Conservation (phyloP, 495 filamentous ascomycete species). For the Aspergillus bridgeri region DNA sequence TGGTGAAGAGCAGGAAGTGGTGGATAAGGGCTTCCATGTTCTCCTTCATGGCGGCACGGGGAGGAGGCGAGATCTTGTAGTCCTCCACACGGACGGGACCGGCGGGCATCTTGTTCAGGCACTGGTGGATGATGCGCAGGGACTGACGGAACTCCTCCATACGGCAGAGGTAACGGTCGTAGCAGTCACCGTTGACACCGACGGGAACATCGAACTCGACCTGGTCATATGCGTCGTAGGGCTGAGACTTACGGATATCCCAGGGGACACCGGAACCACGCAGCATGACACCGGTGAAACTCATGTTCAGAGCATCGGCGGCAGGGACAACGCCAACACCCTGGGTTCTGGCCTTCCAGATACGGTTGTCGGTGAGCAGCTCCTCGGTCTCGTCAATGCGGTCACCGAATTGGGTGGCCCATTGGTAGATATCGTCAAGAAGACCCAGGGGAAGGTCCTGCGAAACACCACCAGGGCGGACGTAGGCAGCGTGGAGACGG, state of each 20-base stretch:
- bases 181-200: slow-evolving; percentile 96
- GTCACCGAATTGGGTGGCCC: slow-evolving; percentile 99
- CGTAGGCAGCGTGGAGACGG: slow-evolving; percentile 96
- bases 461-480: slow-evolving; percentile 93
- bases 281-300: slow-evolving; percentile 96
- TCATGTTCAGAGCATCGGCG: slow-evolving; percentile 89
- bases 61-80: slow-evolving; percentile 97
- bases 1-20: slow-evolving; percentile 97
- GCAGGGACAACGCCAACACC: slow-evolving; percentile 89
- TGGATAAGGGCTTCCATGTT: slow-evolving; percentile 99
- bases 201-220: slow-evolving; percentile 99
- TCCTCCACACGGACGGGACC: slow-evolving; percentile 94
- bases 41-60: slow-evolving; percentile 98
- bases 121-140: slow-evolving; percentile 97
- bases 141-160: slow-evolving; percentile 99
- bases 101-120: slow-evolving; percentile 96
- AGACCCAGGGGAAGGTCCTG: slow-evolving; percentile 94
- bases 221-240: slow-evolving; percentile 95
- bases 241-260: slow-evolving; percentile 93
- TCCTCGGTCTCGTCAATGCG: slow-evolving; percentile 99
- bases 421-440: slow-evolving; percentile 99
- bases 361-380: slow-evolving; percentile 97
- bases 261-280: slow-evolving; percentile 95
- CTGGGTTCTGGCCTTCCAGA: slow-evolving; percentile 92
- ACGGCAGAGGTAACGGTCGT: slow-evolving; percentile 96